phyloP scores from a whole-genome alignment of 1,284 basidiomycete genomes.

The Trametes polyzona region DNA sequence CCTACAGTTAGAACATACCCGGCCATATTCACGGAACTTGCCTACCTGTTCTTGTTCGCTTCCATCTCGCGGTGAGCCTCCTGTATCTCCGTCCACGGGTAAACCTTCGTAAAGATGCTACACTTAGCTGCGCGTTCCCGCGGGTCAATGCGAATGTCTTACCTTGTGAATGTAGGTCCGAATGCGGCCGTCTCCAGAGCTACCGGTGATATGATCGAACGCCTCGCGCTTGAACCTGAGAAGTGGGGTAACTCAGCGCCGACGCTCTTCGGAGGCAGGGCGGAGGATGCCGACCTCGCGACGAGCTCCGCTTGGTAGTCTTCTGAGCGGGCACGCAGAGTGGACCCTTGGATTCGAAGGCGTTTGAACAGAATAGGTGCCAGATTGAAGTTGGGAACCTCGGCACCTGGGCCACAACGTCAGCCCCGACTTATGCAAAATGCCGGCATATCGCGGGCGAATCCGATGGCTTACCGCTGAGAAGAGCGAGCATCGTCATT shows the following conservation, averaged over 20 bases:
- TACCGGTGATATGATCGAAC: conserved; percentile 62
- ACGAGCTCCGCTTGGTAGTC: conserved; percentile 86
- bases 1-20: background rate
- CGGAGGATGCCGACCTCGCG: conserved; percentile 49
- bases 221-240: conserved; percentile 51
- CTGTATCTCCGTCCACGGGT: conserved; percentile 83
- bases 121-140: background rate
- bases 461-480: conserved; percentile 59
- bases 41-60: conserved; percentile 73
- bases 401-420: conserved; percentile 53
- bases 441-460: background rate
- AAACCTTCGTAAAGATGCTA: conserved; percentile 52
- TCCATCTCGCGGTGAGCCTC: conserved; percentile 90
- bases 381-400: conserved; percentile 69
- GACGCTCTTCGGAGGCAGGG: background rate
- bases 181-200: conserved; percentile 61
- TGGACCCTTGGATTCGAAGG: conserved; percentile 88
- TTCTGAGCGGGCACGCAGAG: conserved; percentile 77
- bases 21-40: background rate
- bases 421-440: background rate
- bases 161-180: conserved; percentile 82
- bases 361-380: conserved; percentile 82
- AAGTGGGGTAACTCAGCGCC: conserved; percentile 1
- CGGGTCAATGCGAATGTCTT: background rate
- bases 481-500: conserved; percentile 70